Conservation (phyloP, 2,329 filamentous ascomycete genomes). For the Sporothrix humicola region DNA sequence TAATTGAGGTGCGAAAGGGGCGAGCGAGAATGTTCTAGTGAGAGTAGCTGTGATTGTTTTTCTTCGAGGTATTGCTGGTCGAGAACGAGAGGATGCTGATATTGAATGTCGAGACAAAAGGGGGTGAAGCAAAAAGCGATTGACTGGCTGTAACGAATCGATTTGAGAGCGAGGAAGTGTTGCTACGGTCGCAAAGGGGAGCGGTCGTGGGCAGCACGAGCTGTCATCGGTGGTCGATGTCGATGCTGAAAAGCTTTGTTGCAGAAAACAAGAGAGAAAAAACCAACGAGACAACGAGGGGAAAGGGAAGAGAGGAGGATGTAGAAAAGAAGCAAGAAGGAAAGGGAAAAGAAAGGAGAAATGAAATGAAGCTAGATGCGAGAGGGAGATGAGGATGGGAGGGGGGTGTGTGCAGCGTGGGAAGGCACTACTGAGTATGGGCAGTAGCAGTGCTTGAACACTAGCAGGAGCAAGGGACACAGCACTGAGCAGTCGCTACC, state of each 20-base stretch:
- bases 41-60: not conserved
- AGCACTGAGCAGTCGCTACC: not conserved
- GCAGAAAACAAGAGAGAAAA: conserved; percentile 9
- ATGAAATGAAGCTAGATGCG: conserved; percentile 28
- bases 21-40: not conserved
- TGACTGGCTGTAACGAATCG: conserved; percentile 9
- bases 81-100: conserved; percentile 9
- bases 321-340: not conserved
- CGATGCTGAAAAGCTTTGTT: conserved; percentile 1
- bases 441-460: not conserved
- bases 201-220: conserved; percentile 28
- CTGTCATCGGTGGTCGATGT: conserved; percentile 19
- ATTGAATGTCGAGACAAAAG: not conserved
- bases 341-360: conserved; percentile 17
- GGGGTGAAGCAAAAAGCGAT: not conserved
- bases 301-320: not conserved
- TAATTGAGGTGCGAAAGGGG: not conserved
- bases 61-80: not conserved
- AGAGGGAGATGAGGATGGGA: conserved; percentile 23
- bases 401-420: not conserved
- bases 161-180: conserved; percentile 7
- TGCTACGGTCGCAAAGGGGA: conserved; percentile 18
- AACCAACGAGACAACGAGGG: not conserved
- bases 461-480: conserved; percentile 1
- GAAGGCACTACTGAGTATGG: no score